Evolutionary conservation across 495 filamentous ascomycete species (phyloP).

Genomic region (Penicillium diatomitis): DNA sequence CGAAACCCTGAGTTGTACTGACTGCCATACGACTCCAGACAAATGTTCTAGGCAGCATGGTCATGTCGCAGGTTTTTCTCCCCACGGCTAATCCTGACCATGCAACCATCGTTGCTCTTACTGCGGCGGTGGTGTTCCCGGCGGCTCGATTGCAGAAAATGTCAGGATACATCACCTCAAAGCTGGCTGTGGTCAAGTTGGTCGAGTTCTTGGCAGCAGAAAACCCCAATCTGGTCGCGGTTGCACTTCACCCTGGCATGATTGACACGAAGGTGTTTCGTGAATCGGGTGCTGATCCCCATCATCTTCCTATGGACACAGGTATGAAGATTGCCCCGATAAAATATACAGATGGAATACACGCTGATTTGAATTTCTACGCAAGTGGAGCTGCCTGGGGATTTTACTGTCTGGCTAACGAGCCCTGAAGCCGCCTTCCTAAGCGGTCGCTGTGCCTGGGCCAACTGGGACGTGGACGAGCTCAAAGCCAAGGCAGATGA

Average conservation of each 20-base stretch:
- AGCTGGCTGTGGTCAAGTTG: constrained; percentile 28
- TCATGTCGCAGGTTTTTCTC: constrained; percentile 26
- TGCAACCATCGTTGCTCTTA: constrained; percentile 25
- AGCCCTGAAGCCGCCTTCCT: constrained; percentile 40
- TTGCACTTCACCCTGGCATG: constrained; percentile 33
- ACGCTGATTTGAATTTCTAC: too few relatives aligned
- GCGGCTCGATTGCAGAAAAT: constrained; percentile 11
- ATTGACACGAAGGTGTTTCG: constrained; percentile 25
- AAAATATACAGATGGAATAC: not conserved
- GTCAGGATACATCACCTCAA: constrained; percentile 30
- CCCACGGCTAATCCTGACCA: constrained; percentile 22
- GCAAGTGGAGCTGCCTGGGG: constrained; percentile 29
- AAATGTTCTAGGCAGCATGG: constrained; percentile 32
- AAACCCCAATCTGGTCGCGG: constrained; percentile 27
- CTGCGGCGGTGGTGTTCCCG: constrained; percentile 11
- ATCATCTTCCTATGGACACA: constrained; percentile 21
- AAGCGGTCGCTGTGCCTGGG: constrained; percentile 39
- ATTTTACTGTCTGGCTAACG: constrained; percentile 43
- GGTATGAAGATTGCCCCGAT: constrained; percentile 6
- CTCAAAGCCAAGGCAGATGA: constrained; percentile 30
- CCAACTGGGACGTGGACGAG: constrained; percentile 50
- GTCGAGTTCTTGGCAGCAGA: constrained; percentile 33
- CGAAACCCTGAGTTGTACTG: not conserved
- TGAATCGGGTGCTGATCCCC: constrained; percentile 13
- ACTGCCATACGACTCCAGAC: constrained; percentile 12